Evolutionary conservation across 257 asterid genomes (phyloP), one percentile per base, ranked within the genome.

Genomic region (Solanum commersonii): DNA sequence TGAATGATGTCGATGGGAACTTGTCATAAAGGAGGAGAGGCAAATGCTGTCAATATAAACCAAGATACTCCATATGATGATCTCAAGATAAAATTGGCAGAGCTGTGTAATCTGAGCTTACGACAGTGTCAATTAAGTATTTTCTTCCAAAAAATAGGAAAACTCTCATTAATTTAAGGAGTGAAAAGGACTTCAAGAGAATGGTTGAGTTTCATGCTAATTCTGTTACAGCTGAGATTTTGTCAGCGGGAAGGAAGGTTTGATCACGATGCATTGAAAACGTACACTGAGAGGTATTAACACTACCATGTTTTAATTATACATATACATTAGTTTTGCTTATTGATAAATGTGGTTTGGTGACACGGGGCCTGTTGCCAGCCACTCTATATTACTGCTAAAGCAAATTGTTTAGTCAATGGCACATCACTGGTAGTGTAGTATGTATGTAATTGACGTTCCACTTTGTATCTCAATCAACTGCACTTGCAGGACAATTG

Each of bases 121-220:
- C 79, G 56, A 92, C 98, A 84, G 91, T 96, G 84, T 90, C 95
- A 42, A 85, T 95, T 90, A 95, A 95, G 94, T 96, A 96, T 87
- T 95, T 96, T 89, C 99, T 96, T 87, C 99, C 98, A 16, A 96
- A 98, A 88, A 96, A 96, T 92, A 93, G 92, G 88, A 93, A 95
- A 90, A 95, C 94, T 90, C 96, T 96, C 68, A 95, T 96, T 88
- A 94, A 93, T 71, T 87, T 95, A 88, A 95, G 93, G 91, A 93
- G 92, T 86, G 98, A 93, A 88, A 95, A 91, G 90, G 99, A 95
- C 92, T 89, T 96, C 82, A 94, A 91, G 86, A 93, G 99, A 93
- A 92, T 96, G 98, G 90, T 95, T 82, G 98, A 91, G 87, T 96
- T 92, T 92, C 99, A 96, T 88, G 95, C 89, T 90, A 95, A 91